Base-by-base conservation (phyloP, 805 yeast species). In the Nakazawaea wickerhamii region DNA sequence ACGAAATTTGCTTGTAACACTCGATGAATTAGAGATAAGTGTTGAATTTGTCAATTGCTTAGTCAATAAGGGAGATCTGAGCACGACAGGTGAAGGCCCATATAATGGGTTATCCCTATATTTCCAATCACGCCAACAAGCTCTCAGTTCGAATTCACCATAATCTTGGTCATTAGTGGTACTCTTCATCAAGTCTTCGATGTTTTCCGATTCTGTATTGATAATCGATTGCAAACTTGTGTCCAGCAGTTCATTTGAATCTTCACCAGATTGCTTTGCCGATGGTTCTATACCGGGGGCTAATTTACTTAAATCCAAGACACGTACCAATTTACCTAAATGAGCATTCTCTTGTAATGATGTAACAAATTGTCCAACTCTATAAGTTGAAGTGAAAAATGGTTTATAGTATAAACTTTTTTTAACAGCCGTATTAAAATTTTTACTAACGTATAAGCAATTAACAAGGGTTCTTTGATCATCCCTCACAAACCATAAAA, bases 121-220 rank as follows among this genome's bases (percentile, higher is more conserved):
- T 54, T 86, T 83, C 95, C 95, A 88, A 58, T 88, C 96, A 56
- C 96, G 71, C 96, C 96, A 88, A 8, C 91, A 83, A 0, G 95
- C 95, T 5, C 26, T 22, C 4, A 36, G 15, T 1, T 30, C 31
- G 11, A 19, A 7, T 9, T 19, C 28, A 39, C 74, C 61, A 2
- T 80, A 73, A 32, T 49, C 47, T 15, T 48, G 44, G 10, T 52
- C 48, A 18, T 47, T 36, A 32, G 34, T 21, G 14, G 14, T 28
- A 28, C 32, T 36, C 31, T 23, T 40, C 31, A 30, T 28, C 40
- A 34, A 27, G 13, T 34, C 46, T 26, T 38, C 43, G 44, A 38
- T 23, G 17, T 21, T 38, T 26, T 36, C 43, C 25, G 27, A 30
- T 30, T 36, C 45, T 9, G 38, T 23, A 17, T 43, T 38, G 26